Conservation (phyloP, 2,329 filamentous ascomycete genomes). For the Fusarium bulbicola region DNA sequence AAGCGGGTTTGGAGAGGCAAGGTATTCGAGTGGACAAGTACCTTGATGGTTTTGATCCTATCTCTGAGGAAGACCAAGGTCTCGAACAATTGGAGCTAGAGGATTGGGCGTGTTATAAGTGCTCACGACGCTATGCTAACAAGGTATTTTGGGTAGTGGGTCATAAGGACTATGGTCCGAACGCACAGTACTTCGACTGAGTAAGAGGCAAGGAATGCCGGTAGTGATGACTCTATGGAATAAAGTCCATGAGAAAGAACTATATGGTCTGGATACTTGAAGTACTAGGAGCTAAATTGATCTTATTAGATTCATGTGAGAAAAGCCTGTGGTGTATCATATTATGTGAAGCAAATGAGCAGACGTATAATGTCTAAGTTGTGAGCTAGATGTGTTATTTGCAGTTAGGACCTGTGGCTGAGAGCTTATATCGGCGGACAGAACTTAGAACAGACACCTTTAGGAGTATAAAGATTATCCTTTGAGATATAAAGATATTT, state of each 20-base stretch:
- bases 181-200: too few species aligned
- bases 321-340: rapidly evolving
- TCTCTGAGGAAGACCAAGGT: neutral
- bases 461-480: rapidly evolving
- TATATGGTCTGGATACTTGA: rapidly evolving
- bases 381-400: too few species aligned
- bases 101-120: neutral
- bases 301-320: neutral
- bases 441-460: too few species aligned
- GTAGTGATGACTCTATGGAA: neutral
- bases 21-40: rapidly evolving
- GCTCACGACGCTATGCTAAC: too few species aligned
- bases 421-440: too few species aligned
- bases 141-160: neutral
- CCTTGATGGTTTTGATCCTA: neutral
- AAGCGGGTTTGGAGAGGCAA: too few species aligned
- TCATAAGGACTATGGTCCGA: too few species aligned
- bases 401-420: too few species aligned
- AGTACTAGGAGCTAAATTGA: neutral
- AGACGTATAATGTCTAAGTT: too few species aligned
- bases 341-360: too few species aligned
- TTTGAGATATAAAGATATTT: rapidly evolving
- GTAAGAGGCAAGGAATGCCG: too few species aligned
- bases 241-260: rapidly evolving
- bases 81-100: neutral